phyloP scores from a whole-genome alignment of 441 rosid genomes.

The Biscutella laevigata region DNA sequence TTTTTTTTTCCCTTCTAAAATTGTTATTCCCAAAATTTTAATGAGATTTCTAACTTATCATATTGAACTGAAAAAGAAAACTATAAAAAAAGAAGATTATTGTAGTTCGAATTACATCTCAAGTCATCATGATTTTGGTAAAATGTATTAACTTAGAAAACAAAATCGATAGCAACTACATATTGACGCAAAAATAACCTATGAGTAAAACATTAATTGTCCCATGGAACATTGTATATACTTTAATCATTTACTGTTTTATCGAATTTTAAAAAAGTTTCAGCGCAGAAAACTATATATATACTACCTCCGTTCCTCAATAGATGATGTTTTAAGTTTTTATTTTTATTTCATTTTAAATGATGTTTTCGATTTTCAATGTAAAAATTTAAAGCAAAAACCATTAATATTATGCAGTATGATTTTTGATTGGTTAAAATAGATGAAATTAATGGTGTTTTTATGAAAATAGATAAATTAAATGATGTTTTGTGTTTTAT shows the following conservation, averaged over 20 bases:
- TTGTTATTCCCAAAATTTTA: not conserved
- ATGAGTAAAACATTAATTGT: conserved; percentile 1
- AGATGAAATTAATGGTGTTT: too few relatives aligned
- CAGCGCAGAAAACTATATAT: not conserved
- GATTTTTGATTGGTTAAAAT: too few relatives aligned
- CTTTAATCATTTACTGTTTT: not conserved
- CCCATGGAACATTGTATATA: conserved; percentile 14
- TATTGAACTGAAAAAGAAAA: not conserved
- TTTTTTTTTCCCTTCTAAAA: not conserved
- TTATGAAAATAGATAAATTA: too few relatives aligned
- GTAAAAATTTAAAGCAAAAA: too few relatives aligned
- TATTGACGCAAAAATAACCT: too few relatives aligned
- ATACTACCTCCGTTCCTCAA: too few relatives aligned
- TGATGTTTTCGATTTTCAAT: too few relatives aligned
- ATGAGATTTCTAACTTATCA: conserved; percentile 1
- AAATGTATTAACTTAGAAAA: not conserved
- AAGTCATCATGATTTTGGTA: not conserved
- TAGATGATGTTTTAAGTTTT: too few relatives aligned
- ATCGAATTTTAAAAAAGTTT: conserved; percentile 17
- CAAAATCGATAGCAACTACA: not conserved
- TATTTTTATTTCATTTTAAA: too few relatives aligned
- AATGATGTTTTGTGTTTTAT: too few relatives aligned
- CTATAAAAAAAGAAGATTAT: not conserved
- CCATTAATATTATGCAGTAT: too few relatives aligned
- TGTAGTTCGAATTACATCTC: not conserved